phyloP scores from a whole-genome alignment of 257 asterid genomes.

The Agastache rugosa region DNA sequence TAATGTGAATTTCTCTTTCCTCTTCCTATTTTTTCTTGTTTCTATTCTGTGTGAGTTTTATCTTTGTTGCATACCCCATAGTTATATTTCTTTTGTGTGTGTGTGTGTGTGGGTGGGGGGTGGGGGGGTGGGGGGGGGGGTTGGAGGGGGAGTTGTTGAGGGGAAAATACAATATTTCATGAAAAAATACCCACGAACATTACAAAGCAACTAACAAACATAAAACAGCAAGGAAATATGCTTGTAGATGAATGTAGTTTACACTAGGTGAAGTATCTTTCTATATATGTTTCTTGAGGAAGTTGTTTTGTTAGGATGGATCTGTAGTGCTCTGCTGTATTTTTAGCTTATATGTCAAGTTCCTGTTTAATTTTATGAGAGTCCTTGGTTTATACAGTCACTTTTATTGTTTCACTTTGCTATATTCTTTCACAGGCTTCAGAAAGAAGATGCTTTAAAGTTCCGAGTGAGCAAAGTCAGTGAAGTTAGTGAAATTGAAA shows the following conservation, averaged over 20 bases:
- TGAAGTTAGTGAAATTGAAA: constrained; percentile 82
- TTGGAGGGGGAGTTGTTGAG: neutral
- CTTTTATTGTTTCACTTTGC: constrained; percentile 30
- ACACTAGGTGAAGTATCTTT: neutral
- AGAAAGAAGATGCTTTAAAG: constrained; percentile 89
- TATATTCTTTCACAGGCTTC: constrained; percentile 60
- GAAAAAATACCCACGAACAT: too few species aligned
- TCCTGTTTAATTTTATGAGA: constrained; percentile 16
- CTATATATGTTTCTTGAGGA: constrained; percentile 22
- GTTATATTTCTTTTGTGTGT: too few species aligned
- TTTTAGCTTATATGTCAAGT: neutral
- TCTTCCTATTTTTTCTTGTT: neutral
- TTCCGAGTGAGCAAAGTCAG: constrained; percentile 76
- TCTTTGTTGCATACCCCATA: neutral
- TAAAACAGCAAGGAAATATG: neutral
- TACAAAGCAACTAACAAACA: too few species aligned
- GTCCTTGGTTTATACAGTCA: constrained; percentile 2
- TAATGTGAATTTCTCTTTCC: neutral
- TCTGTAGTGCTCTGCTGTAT: constrained; percentile 14
- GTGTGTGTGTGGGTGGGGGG: too few species aligned
- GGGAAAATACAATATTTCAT: neutral
- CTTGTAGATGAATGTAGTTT: constrained; percentile 18
- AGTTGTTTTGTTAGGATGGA: constrained; percentile 14
- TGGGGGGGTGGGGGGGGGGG: too few species aligned
- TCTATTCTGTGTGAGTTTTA: neutral